These are phyloP conservation scores for Naganishia onofrii DNA, from an alignment of 768 basidiomycete species.

Conservation along the genomic window DNA sequence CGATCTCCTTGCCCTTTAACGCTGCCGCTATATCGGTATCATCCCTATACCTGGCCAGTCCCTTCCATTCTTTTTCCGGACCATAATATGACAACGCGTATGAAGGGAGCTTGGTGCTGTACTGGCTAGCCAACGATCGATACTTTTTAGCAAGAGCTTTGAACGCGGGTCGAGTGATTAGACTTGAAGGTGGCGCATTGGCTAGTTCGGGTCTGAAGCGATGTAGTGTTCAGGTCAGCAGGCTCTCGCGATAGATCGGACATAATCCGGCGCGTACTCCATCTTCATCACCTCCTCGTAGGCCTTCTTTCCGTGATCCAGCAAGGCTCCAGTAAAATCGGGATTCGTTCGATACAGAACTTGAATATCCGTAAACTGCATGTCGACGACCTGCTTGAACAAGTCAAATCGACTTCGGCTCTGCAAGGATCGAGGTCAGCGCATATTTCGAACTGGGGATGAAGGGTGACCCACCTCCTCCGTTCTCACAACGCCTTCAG, in stretches of 20 bases:
- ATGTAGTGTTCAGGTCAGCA: conserved; percentile 27
- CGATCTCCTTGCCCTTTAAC: conserved; percentile 49
- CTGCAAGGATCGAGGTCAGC: not conserved
- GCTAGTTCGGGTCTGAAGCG: conserved; percentile 15
- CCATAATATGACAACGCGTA: conserved; percentile 19
- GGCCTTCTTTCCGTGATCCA: conserved; percentile 63
- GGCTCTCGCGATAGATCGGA: not conserved
- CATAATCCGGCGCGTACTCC: conserved; percentile 32
- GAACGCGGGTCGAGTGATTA: conserved; percentile 45
- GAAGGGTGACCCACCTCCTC: conserved; percentile 61
- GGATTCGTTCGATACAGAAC: conserved; percentile 72
- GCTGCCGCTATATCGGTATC: conserved; percentile 25
- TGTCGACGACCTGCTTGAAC: conserved; percentile 73
- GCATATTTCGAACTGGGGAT: not conserved
- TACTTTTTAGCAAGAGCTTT: conserved; percentile 39
- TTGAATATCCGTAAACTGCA: conserved; percentile 67
- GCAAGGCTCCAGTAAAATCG: conserved; percentile 68
- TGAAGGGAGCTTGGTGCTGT: conserved; percentile 41
- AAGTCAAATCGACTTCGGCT: conserved; percentile 59
- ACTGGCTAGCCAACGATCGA: conserved; percentile 37
- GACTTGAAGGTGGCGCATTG: conserved; percentile 17
- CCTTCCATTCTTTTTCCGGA: conserved; percentile 48
- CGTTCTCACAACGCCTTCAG: conserved; percentile 75
- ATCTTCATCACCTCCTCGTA: conserved; percentile 60
- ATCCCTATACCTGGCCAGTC: conserved; percentile 53